A percentile compares a stretch with the other conserved stretches of the same genome.
Conservation (phyloP, 1,284 basidiomycete species). For the Puccinia sorghi region DNA sequence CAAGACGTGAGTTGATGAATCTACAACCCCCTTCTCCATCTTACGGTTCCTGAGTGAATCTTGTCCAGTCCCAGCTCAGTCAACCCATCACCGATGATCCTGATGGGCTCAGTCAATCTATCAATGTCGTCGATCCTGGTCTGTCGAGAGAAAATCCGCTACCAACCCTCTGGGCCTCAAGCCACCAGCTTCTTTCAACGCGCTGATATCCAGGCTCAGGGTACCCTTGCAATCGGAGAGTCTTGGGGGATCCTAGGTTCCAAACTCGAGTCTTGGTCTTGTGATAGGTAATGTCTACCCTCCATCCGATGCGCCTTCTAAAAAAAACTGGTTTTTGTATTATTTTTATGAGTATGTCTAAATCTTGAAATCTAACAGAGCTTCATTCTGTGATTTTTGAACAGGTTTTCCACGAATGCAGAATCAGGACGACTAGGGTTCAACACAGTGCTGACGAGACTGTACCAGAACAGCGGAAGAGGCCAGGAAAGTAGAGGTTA, state of each 20-base stretch:
- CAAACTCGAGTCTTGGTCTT: conserved; percentile 35
- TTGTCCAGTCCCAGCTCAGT: conserved; percentile 5
- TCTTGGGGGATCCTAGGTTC: conserved; percentile 29
- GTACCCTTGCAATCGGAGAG: conserved; percentile 30
- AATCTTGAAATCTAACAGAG: neutral
- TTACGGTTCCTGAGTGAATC: neutral
- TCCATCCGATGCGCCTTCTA: neutral
- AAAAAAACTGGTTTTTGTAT: too few species aligned
- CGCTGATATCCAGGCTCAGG: conserved; percentile 43
- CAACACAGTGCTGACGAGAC: conserved; percentile 10
- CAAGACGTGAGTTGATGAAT: conserved; percentile 30
- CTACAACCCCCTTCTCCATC: neutral
- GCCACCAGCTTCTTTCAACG: conserved; percentile 32
- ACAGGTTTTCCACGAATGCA: conserved; percentile 33
- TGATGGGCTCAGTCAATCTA: conserved; percentile 47
- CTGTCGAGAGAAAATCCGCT: conserved; percentile 42
- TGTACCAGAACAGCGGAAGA: neutral
- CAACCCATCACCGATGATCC: conserved; percentile 28
- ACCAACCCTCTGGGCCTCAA: conserved; percentile 5
- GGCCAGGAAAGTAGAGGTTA: too few species aligned
- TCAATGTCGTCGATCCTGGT: conserved; percentile 41
- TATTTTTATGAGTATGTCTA: too few species aligned
- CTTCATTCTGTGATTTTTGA: neutral
- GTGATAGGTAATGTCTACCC: conserved; percentile 17
- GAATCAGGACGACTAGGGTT: conserved; percentile 33